Evolutionary conservation across 345 rosid species (phyloP).

Genomic region (Sonneratia alba): DNA sequence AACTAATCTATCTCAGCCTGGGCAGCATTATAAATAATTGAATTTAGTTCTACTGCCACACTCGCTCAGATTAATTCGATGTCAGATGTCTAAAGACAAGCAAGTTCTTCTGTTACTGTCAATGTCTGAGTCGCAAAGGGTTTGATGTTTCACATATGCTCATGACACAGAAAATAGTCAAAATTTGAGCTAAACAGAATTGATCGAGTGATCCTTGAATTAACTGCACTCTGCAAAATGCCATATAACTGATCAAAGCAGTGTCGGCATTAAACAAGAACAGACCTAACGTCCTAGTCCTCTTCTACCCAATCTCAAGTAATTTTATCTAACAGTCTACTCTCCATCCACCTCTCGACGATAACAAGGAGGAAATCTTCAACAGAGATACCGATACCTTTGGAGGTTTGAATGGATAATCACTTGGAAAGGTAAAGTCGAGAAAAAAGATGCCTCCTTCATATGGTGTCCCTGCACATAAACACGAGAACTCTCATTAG

Average conservation of each 20-base stretch:
- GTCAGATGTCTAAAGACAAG: no score
- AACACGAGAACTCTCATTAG: neutral
- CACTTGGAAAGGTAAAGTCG: slow-evolving; percentile 62
- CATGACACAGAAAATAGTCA: no score
- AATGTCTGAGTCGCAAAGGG: no score
- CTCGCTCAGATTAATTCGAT: no score
- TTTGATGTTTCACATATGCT: no score
- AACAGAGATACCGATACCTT: slow-evolving; percentile 34
- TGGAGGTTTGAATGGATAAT: slow-evolving; percentile 92
- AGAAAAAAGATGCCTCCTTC: slow-evolving; percentile 81
- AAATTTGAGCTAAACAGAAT: no score
- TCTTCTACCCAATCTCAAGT: neutral
- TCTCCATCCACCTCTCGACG: neutral
- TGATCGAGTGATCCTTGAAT: neutral
- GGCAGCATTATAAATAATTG: no score
- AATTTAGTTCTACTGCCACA: no score
- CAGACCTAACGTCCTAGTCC: neutral
- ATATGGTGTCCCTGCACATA: slow-evolving; percentile 70
- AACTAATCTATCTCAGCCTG: no score
- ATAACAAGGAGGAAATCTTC: neutral
- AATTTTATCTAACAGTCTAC: neutral
- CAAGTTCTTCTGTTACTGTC: no score
- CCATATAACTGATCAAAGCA: neutral
- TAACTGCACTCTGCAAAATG: neutral
- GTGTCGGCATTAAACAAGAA: neutral